Base-by-base conservation (phyloP, 1,284 basidiomycete species). In the Afroboletus lepidellus region DNA sequence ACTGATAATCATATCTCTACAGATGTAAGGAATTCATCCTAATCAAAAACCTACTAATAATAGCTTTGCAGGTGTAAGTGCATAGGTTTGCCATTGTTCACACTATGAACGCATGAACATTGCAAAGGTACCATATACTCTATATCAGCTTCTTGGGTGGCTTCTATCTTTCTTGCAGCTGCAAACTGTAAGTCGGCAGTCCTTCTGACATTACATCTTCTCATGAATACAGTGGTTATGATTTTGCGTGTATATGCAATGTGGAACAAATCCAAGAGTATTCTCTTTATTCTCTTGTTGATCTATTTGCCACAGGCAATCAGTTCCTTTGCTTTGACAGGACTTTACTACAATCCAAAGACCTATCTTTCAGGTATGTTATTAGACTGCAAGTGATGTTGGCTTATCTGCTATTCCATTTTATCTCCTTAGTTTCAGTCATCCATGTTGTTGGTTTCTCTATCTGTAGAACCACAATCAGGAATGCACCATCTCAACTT, bases 231-330 rank as follows among this genome's bases (percentile, higher is more conserved):
- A 61, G 59, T 56, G 3, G 37, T 60, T 5, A 63, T 63, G 51
- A 38, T 61, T 20, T 20, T 62, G 16, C 51, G 55, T 0, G 42
- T 60, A 4, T 57, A 58, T 32, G 45, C 51, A 11, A 58, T 60
- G 50, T 63, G 58, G 55, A 45, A 38, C 41, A 49, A 23, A 38
- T 60, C 60, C 3, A 60, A 25, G 11, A 27, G 3, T 3, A 43
- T 60, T 3, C 39, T 63, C 2, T 43, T 2, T 8, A 5, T 33
- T 24, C 51, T 53, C 16, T 12, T 53, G 5, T 21, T 18, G n/a
- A n/a, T 53, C 12, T 51, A 27, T 13, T 13, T 29, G 23, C 11
- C 18, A 13, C 41, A 38, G 37, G 16, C 18, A 3, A 18, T 51
- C 15, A 8, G 8, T 6, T 21, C 15, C 9, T 13, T 43, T 2